Conservation (phyloP, 805 yeast genomes). For the Suhomyces canberraensis region DNA sequence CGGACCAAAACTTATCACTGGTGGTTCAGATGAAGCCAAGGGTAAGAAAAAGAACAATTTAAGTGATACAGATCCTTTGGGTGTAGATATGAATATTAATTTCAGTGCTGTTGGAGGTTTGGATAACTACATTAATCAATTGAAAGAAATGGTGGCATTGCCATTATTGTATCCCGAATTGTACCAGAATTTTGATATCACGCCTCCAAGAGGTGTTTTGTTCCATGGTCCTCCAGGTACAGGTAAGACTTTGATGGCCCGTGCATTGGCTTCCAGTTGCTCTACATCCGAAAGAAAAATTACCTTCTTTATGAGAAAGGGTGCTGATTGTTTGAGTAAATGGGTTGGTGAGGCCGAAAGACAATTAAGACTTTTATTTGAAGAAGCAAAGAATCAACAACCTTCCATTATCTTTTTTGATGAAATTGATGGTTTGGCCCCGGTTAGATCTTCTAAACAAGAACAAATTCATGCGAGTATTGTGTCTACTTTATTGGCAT, state of each 20-base stretch:
- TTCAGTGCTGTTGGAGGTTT: slow-evolving; percentile 88
- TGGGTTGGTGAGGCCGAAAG: slow-evolving; percentile 99
- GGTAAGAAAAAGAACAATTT: slow-evolving; percentile 51
- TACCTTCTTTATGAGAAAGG: slow-evolving; percentile 96
- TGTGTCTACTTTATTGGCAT: slow-evolving; percentile 88
- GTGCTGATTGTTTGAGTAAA: slow-evolving; percentile 94
- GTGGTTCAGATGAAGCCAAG: slow-evolving; percentile 32
- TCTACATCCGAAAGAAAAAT: slow-evolving; percentile 81
- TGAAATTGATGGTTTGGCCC: slow-evolving; percentile 97
- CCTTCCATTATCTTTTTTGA: slow-evolving; percentile 96
- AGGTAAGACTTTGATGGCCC: slow-evolving; percentile 96
- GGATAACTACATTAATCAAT: slow-evolving; percentile 82
- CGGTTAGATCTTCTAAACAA: slow-evolving; percentile 94
- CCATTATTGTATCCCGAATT: slow-evolving; percentile 93
- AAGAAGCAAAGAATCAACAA: slow-evolving; percentile 93
- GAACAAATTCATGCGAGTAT: slow-evolving; percentile 98
- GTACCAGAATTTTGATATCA: slow-evolving; percentile 81
- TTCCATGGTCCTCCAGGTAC: slow-evolving; percentile 99
- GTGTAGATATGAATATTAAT: slow-evolving; percentile 82
- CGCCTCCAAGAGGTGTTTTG: slow-evolving; percentile 95
- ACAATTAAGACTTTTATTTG: slow-evolving; percentile 83
- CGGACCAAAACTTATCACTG: slow-evolving; percentile 27
- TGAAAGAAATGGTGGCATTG: slow-evolving; percentile 94
- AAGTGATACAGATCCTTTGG: slow-evolving; percentile 92
- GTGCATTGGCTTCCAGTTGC: slow-evolving; percentile 95